These are phyloP conservation scores for Populus tomentosa DNA, from an alignment of 441 rosid genomes.

Conservation along the genomic window DNA sequence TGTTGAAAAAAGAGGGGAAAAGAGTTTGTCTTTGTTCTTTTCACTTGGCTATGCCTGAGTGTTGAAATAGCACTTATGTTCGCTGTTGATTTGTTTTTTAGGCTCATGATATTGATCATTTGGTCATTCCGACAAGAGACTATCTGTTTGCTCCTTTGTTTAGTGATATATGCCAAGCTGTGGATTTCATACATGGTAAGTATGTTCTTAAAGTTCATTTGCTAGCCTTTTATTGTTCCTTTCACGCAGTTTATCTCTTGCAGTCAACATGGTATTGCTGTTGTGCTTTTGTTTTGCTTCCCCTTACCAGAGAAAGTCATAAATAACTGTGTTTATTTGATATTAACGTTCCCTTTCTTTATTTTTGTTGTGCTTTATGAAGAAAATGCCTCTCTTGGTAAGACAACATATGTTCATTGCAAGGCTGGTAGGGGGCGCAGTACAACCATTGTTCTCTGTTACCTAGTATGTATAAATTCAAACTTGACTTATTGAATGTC, in stretches of 20 bases:
- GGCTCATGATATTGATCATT: slow-evolving; percentile 72
- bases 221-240: background rate
- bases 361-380: slow-evolving; percentile 6
- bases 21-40: background rate
- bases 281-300: background rate
- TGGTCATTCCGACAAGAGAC: slow-evolving; percentile 83
- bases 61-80: background rate
- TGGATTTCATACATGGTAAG: slow-evolving; percentile 71
- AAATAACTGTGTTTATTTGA: background rate
- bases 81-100: slow-evolving; percentile 13
- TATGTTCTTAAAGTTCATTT: background rate
- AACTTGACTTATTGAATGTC: background rate
- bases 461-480: slow-evolving; percentile 47
- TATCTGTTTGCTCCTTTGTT: slow-evolving; percentile 75
- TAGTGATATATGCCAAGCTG: slow-evolving; percentile 56
- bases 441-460: slow-evolving; percentile 85
- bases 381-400: slow-evolving; percentile 53
- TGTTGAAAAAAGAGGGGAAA: background rate
- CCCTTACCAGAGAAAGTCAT: background rate
- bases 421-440: slow-evolving; percentile 96
- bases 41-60: background rate
- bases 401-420: slow-evolving; percentile 79
- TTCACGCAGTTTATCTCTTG: no score
- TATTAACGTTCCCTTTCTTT: background rate
- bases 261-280: background rate